Percentiles rank a stretch among this genome's conserved stretches.
Evolutionary conservation across 257 asterid genomes (phyloP).

Genomic region (Lithospermum erythrorhizon): DNA sequence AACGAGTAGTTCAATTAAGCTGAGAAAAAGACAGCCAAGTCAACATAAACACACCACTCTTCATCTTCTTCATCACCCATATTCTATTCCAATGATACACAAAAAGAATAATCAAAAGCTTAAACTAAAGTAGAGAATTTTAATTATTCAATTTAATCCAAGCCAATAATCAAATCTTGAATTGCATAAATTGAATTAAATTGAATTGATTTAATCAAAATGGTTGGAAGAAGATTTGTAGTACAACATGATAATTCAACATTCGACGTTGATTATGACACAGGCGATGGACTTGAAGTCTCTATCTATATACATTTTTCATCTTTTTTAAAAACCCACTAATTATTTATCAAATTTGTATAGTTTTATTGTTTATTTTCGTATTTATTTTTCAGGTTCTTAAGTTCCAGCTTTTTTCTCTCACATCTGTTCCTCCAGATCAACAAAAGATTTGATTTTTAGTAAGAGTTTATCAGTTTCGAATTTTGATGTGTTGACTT

Average conservation of each 20-base stretch:
- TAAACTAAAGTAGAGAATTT: too few species aligned
- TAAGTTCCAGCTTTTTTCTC: slow-evolving; percentile 81
- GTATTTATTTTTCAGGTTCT: slow-evolving; percentile 44
- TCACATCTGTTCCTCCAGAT: slow-evolving; percentile 81
- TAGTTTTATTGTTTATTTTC: slow-evolving; percentile 8
- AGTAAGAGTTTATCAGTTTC: too few species aligned
- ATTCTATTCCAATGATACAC: too few species aligned
- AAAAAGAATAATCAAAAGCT: too few species aligned
- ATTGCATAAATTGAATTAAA: too few species aligned
- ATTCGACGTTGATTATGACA: slow-evolving; percentile 77
- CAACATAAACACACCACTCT: too few species aligned
- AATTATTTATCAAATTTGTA: slow-evolving; percentile 9
- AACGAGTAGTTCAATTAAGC: too few species aligned
- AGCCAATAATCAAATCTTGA: too few species aligned
- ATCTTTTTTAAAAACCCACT: background rate
- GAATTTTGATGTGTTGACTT: too few species aligned
- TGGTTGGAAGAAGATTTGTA: slow-evolving; percentile 70
- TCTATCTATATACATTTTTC: slow-evolving; percentile 5
- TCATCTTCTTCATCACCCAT: too few species aligned
- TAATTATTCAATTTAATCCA: too few species aligned
- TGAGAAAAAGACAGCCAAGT: too few species aligned
- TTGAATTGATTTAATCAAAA: slow-evolving; percentile 13
- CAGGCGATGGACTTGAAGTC: slow-evolving; percentile 86
- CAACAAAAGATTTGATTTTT: slow-evolving; percentile 52
- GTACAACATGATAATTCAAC: slow-evolving; percentile 47